Evolutionary conservation across 148 eudicot species (phyloP), one percentile per base, ranked within the genome.

Genomic region (Beta vulgaris): DNA sequence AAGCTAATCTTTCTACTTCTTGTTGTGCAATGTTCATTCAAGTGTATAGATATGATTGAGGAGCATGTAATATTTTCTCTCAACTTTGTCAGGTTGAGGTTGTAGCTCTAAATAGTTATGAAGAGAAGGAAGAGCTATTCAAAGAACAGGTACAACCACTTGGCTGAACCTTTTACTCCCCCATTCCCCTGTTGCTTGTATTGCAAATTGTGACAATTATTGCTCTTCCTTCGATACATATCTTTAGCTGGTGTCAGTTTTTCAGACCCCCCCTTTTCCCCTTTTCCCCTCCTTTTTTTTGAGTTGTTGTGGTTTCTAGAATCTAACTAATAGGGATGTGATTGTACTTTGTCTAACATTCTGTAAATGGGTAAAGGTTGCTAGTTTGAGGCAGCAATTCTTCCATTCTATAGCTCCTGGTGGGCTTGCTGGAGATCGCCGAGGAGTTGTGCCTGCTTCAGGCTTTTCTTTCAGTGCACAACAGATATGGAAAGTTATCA

Each of bases 371-470:
- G 62, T 85, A 82, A 76, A 95, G 99, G 99, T 95, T 83, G 89
- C 92, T 59, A 85, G 75, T 78, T 83, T 95, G 78, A 88, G 97
- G 83, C 91, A 92, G 77, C 82, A 90, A 60, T 95, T 95, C 82
- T 79, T 77, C 84, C 93, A 95, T 69, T 95, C 99, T 42, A 95
- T 95, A 78, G 97, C 96, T 77, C 99, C 99, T 83, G 99, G 99
- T 71, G 97, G 99, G 59, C 97, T 95, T 82, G 99, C 99, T 80
- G 99, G 99, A 69, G 99, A 95, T 84, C 90, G 99, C 36, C 92
- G 96, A 66, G 96, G 89, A 44, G 99, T 89, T 19, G 97, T 95
- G 80, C 99, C 98, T 66, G 97, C 93, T 69, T 95, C 99, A 29
- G 99, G 98, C 40, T 95, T 95, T 86, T 89, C 93, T 73, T 95